Percentiles rank a stretch among this genome's conserved stretches.
Evolutionary conservation across 2,329 filamentous ascomycete genomes (phyloP).

Genomic region (Byssothecium circinans): DNA sequence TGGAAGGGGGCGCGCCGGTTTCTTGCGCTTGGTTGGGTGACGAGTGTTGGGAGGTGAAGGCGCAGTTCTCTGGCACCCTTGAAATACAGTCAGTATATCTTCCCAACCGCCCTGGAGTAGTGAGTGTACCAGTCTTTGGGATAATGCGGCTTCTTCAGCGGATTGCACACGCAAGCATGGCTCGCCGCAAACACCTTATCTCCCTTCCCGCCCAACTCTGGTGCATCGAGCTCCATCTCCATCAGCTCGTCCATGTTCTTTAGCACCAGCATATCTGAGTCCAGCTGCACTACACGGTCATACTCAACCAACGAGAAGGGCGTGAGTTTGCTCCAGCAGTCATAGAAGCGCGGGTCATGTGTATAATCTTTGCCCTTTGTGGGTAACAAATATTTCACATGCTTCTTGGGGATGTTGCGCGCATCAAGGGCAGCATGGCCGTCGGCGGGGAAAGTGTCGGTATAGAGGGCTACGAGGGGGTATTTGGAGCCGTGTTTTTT

Average conservation of each 20-base stretch:
- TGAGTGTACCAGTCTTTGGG: conserved; percentile 65
- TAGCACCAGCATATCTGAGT: conserved; percentile 83
- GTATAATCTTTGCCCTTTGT: conserved; percentile 66
- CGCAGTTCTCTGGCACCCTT: conserved; percentile 61
- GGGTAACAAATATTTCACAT: conserved; percentile 73
- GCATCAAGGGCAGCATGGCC: conserved; percentile 70
- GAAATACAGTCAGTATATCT: conserved; percentile 28
- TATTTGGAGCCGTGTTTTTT: conserved; percentile 67
- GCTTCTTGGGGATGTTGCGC: conserved; percentile 69
- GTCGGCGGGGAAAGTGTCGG: conserved; percentile 69
- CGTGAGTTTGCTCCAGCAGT: conserved; percentile 86
- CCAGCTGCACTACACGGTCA: conserved; percentile 77
- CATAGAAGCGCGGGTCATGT: conserved; percentile 81
- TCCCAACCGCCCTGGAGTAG: not conserved
- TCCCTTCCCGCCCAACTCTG: conserved; percentile 56
- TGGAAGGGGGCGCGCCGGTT: conserved; percentile 51
- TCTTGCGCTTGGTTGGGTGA: conserved; percentile 55
- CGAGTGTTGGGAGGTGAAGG: conserved; percentile 61
- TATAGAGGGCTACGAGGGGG: conserved; percentile 81
- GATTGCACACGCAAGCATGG: conserved; percentile 87
- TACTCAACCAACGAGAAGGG: conserved; percentile 78
- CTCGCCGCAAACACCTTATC: conserved; percentile 76
- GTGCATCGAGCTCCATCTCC: conserved; percentile 71
- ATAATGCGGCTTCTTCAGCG: conserved; percentile 76
- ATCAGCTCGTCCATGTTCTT: conserved; percentile 92